phyloP scores from a whole-genome alignment of 441 rosid genomes.

The Gossypium trilobum region DNA sequence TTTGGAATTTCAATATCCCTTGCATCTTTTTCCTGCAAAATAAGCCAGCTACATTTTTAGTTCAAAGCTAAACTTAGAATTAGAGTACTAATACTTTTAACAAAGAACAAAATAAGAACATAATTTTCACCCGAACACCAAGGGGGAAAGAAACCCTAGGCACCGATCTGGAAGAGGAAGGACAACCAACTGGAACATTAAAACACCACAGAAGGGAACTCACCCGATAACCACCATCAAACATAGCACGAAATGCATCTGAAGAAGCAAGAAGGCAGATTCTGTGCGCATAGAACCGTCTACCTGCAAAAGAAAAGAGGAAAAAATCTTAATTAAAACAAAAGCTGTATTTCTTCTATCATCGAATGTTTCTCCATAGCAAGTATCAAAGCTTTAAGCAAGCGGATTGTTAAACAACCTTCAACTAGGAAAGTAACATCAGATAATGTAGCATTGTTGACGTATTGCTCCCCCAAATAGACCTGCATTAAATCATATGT shows the following conservation, averaged over 20 bases:
- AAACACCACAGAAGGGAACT: slow-evolving; percentile 25
- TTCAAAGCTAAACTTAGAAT: neutral
- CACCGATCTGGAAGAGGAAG: slow-evolving; percentile 4
- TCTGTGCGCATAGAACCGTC: slow-evolving; percentile 87
- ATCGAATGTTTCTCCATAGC: neutral
- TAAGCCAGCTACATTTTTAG: neutral
- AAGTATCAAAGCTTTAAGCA: slow-evolving; percentile 6
- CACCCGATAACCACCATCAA: slow-evolving; percentile 97
- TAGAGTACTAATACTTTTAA: neutral
- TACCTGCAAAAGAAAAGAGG: slow-evolving; percentile 42
- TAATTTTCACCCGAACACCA: neutral
- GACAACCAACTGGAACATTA: neutral
- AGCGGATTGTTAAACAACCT: slow-evolving; percentile 43
- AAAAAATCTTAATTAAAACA: neutral
- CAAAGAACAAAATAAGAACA: neutral
- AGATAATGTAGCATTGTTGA: slow-evolving; percentile 77
- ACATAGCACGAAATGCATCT: slow-evolving; percentile 98
- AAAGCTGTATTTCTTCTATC: neutral
- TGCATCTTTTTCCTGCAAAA: slow-evolving; percentile 79
- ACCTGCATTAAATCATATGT: slow-evolving; percentile 44
- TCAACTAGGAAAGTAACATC: slow-evolving; percentile 95
- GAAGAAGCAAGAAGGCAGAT: slow-evolving; percentile 97
- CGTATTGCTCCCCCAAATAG: slow-evolving; percentile 89
- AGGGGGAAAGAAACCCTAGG: neutral
- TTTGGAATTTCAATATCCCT: slow-evolving; percentile 96